Conservation (phyloP, 108 stramenopile species). For the Nitzschia inconspicua region DNA sequence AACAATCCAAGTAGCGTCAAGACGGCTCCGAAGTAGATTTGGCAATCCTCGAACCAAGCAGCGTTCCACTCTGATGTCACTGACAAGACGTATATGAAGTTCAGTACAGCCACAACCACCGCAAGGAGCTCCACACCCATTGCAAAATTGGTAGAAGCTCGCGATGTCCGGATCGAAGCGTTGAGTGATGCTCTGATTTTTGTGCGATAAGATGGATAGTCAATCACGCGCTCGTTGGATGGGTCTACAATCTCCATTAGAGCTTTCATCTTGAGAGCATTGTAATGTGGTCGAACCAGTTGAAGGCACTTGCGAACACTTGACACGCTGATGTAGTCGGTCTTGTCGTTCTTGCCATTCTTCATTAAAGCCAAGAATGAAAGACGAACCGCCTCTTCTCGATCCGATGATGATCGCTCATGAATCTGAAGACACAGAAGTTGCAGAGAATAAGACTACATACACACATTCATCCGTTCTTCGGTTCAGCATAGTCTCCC, state of each 20-base stretch:
- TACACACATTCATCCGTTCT: no score
- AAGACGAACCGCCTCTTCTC: conserved; percentile 42
- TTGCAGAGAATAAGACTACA: no score
- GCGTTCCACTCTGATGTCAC: conserved; percentile 25
- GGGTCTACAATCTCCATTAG: conserved; percentile 58
- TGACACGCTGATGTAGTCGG: conserved; percentile 18
- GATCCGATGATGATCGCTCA: conserved; percentile 24
- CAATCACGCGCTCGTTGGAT: conserved; percentile 21
- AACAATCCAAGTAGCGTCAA: conserved; percentile 47
- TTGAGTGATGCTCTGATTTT: conserved; percentile 54
- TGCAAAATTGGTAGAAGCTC: conserved; percentile 31
- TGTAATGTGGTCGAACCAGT: conserved; percentile 57
- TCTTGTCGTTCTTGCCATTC: conserved; percentile 13
- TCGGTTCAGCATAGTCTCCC: no score
- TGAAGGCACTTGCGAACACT: conserved; percentile 38
- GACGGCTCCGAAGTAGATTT: conserved; percentile 17
- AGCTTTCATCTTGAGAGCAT: conserved; percentile 46
- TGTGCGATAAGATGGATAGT: conserved; percentile 44
- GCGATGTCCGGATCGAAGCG: conserved; percentile 44
- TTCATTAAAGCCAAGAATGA: conserved; percentile 36
- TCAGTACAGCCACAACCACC: conserved; percentile 41
- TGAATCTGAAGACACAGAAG: no score
- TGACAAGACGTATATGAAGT: conserved; percentile 50
- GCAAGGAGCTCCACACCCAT: conserved; percentile 37
- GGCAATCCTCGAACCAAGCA: conserved; percentile 18